These are phyloP conservation scores for Dothistroma pini DNA, from an alignment of 2,329 filamentous ascomycete genomes.

Conservation along the genomic window DNA sequence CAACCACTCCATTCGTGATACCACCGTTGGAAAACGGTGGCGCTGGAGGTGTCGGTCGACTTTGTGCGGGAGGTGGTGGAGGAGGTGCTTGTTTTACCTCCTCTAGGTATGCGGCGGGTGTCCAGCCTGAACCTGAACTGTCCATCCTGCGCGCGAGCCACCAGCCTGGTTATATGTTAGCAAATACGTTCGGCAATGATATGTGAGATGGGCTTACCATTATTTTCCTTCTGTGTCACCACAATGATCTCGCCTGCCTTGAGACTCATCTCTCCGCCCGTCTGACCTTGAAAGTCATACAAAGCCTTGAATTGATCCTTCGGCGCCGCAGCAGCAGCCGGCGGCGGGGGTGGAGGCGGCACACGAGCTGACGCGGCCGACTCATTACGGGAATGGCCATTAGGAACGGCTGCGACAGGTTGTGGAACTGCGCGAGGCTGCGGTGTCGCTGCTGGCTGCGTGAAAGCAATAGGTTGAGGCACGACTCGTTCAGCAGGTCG, in stretches of 20 bases:
- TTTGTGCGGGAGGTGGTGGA: slow-evolving; percentile 52
- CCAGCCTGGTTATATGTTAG: slow-evolving; percentile 64
- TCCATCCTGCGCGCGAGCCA: slow-evolving; percentile 80
- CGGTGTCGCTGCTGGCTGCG: slow-evolving; percentile 34
- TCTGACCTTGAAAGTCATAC: slow-evolving; percentile 86
- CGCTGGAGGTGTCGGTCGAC: slow-evolving; percentile 61
- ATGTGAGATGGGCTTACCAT: slow-evolving; percentile 63
- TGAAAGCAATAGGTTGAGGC: slow-evolving; percentile 45
- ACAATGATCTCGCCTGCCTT: slow-evolving; percentile 76
- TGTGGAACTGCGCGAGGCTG: slow-evolving; percentile 32
- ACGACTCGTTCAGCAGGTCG: slow-evolving; percentile 28
- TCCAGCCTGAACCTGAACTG: slow-evolving; percentile 77
- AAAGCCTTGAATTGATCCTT: slow-evolving; percentile 81
- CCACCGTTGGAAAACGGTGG: slow-evolving; percentile 17
- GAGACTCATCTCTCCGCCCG: slow-evolving; percentile 79
- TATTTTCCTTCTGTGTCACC: slow-evolving; percentile 90
- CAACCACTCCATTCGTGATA: slow-evolving; percentile 38
- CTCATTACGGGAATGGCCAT: slow-evolving; percentile 40
- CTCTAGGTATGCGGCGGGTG: slow-evolving; percentile 90
- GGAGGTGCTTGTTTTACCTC: slow-evolving; percentile 60
- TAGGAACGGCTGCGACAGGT: slow-evolving; percentile 49
- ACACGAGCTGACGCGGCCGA: slow-evolving; percentile 46
- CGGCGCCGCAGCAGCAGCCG: slow-evolving; percentile 57
- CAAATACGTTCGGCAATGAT: background rate
- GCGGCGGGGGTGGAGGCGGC: slow-evolving; percentile 56